A percentile compares a stretch with the other conserved stretches of the same genome.
These are phyloP conservation scores for Sporothrix pallida DNA, from an alignment of 2,329 filamentous ascomycete species.

Conservation along the genomic window DNA sequence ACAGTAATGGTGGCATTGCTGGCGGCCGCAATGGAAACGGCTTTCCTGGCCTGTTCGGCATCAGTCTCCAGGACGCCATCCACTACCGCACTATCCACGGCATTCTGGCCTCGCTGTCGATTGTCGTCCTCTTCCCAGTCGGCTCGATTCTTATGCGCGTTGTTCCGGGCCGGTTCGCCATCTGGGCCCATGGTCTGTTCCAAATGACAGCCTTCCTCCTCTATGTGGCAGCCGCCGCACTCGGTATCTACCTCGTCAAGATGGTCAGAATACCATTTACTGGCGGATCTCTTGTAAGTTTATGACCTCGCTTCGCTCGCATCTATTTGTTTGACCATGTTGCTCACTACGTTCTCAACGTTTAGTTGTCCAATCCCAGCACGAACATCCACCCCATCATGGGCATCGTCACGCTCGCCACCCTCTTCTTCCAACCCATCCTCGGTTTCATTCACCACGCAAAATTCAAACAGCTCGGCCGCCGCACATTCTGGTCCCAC, in stretches of 20 bases:
- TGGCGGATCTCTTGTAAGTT: slow-evolving; percentile 45
- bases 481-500: slow-evolving; percentile 51
- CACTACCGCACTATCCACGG: slow-evolving; percentile 50
- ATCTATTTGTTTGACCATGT: no score
- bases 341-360: no score
- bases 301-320: neutral
- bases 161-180: slow-evolving; percentile 46
- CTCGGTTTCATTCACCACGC: slow-evolving; percentile 53
- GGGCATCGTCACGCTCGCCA: slow-evolving; percentile 50
- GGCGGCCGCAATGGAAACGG: slow-evolving; percentile 29
- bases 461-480: slow-evolving; percentile 47
- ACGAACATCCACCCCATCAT: slow-evolving; percentile 55
- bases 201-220: slow-evolving; percentile 49
- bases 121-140: slow-evolving; percentile 53
- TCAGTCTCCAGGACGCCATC: slow-evolving; percentile 43
- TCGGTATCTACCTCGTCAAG: slow-evolving; percentile 52
- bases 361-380: slow-evolving; percentile 43
- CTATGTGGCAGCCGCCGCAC: slow-evolving; percentile 49
- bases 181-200: slow-evolving; percentile 49
- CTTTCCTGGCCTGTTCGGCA: slow-evolving; percentile 39
- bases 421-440: slow-evolving; percentile 51
- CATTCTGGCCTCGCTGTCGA: slow-evolving; percentile 49
- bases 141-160: slow-evolving; percentile 52
- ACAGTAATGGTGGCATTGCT: neutral
- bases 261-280: slow-evolving; percentile 44